phyloP scores from a whole-genome alignment of 1,284 basidiomycete species.

The Cystobasidium slooffiae region DNA sequence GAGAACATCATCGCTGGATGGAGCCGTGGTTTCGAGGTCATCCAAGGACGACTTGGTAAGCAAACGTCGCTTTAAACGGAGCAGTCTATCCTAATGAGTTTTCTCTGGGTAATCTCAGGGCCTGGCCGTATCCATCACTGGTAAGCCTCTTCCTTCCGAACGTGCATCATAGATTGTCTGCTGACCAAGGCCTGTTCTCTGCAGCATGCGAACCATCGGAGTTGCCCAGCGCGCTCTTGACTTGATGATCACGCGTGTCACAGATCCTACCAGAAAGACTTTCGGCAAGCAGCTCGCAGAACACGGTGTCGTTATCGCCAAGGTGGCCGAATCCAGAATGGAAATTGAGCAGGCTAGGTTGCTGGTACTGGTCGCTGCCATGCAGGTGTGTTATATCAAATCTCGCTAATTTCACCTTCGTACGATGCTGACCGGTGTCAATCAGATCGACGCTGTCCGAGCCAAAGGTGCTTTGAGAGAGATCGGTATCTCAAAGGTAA shows the following conservation, averaged over 20 bases:
- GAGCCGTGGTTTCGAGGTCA: constrained; percentile 77
- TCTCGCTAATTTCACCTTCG: not conserved
- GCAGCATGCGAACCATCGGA: constrained; percentile 87
- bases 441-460: constrained; percentile 80
- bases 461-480: constrained; percentile 96
- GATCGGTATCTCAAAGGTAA: constrained; percentile 93
- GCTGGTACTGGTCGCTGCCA: constrained; percentile 88
- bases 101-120: not conserved
- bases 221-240: constrained; percentile 83
- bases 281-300: constrained; percentile 91
- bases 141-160: constrained; percentile 28
- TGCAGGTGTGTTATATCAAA: constrained; percentile 63
- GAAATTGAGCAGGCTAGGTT: constrained; percentile 87
- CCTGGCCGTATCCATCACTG: constrained; percentile 97
- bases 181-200: constrained; percentile 20
- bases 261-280: constrained; percentile 84
- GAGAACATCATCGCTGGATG: constrained; percentile 85
- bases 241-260: constrained; percentile 86
- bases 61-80: constrained; percentile 52
- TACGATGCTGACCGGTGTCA: not conserved
- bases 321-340: constrained; percentile 88
- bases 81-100: constrained; percentile 56
- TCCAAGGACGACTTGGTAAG: constrained; percentile 88
- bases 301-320: constrained; percentile 83
- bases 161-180: no score